A percentile compares a stretch with the other conserved stretches of the same genome.
phyloP scores from a whole-genome alignment of 2,329 filamentous ascomycete genomes.

The Meredithiella fracta region DNA sequence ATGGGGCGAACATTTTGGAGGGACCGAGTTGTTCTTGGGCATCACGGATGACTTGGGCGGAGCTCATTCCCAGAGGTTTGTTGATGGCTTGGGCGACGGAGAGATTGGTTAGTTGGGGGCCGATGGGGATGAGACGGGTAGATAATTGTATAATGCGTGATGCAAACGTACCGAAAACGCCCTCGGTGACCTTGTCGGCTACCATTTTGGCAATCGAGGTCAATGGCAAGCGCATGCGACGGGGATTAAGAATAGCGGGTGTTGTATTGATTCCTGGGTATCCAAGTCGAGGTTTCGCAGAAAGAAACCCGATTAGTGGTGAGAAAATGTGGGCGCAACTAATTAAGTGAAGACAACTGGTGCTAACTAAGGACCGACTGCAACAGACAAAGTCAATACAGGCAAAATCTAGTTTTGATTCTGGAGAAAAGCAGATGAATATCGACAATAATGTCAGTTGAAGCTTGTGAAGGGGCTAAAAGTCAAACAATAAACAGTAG shows the following conservation, averaged over 20 bases:
- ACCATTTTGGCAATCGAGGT: slow-evolving; percentile 32
- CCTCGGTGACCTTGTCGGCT: slow-evolving; percentile 35
- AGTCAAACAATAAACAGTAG: too few relatives aligned
- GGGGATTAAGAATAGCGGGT: not conserved
- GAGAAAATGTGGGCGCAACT: too few relatives aligned
- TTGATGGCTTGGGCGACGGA: slow-evolving; percentile 52
- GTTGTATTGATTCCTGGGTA: not conserved
- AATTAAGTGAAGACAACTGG: too few relatives aligned
- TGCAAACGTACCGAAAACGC: slow-evolving; percentile 37
- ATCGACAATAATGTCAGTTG: too few relatives aligned
- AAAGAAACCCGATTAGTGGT: not conserved
- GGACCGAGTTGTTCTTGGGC: slow-evolving; percentile 72
- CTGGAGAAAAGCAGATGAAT: too few relatives aligned
- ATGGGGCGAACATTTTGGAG: slow-evolving; percentile 62
- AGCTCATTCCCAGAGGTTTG: slow-evolving; percentile 76
- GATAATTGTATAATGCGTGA: not conserved
- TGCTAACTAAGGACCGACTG: too few relatives aligned
- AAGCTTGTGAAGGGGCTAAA: too few relatives aligned
- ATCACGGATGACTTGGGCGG: slow-evolving; percentile 78
- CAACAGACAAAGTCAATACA: too few relatives aligned
- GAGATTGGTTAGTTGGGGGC: slow-evolving; percentile 4
- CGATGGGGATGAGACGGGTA: not conserved
- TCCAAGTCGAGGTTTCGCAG: not conserved
- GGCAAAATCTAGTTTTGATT: too few relatives aligned
- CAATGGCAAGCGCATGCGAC: slow-evolving; percentile 8